These are phyloP conservation scores for Phytophthora pluvialis DNA, from an alignment of 352 stramenopile genomes.

Conservation along the genomic window DNA sequence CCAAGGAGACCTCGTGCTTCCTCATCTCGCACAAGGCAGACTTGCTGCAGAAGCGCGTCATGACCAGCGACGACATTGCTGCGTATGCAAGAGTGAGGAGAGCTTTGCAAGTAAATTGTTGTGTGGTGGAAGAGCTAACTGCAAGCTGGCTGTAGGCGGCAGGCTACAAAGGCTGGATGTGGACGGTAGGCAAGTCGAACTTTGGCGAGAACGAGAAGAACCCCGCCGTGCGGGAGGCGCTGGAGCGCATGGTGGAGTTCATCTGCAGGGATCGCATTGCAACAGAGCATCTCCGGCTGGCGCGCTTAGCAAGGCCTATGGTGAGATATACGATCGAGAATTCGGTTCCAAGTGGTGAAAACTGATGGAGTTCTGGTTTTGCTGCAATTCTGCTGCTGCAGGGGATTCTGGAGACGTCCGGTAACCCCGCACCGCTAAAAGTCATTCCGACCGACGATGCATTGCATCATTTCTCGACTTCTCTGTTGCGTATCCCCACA, in stretches of 20 bases:
- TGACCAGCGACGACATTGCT: slow-evolving; percentile 87
- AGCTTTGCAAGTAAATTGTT: neutral
- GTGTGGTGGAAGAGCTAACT: neutral
- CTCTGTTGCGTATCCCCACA: slow-evolving; percentile 71
- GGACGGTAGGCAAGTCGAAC: slow-evolving; percentile 76
- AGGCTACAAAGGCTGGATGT: slow-evolving; percentile 86
- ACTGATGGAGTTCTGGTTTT: neutral
- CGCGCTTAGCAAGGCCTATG: slow-evolving; percentile 32
- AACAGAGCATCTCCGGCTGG: slow-evolving; percentile 38
- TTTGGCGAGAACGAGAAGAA: slow-evolving; percentile 88
- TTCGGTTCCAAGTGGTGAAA: neutral
- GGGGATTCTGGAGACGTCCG: slow-evolving; percentile 57
- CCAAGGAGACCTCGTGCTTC: slow-evolving; percentile 81
- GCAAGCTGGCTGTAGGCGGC: slow-evolving; percentile 38
- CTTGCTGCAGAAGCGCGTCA: slow-evolving; percentile 84
- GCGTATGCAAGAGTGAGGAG: slow-evolving; percentile 59
- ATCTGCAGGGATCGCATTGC: slow-evolving; percentile 50
- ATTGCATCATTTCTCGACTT: slow-evolving; percentile 69
- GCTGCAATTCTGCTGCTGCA: slow-evolving; percentile 13
- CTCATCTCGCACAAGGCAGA: slow-evolving; percentile 86
- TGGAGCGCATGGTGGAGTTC: slow-evolving; percentile 80
- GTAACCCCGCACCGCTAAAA: slow-evolving; percentile 45
- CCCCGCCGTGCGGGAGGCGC: slow-evolving; percentile 69
- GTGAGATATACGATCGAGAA: slow-evolving; percentile 16
- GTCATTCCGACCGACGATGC: slow-evolving; percentile 66